Evolutionary conservation across 352 stramenopile genomes (phyloP).

Genomic region (Pythium dissotocum): DNA sequence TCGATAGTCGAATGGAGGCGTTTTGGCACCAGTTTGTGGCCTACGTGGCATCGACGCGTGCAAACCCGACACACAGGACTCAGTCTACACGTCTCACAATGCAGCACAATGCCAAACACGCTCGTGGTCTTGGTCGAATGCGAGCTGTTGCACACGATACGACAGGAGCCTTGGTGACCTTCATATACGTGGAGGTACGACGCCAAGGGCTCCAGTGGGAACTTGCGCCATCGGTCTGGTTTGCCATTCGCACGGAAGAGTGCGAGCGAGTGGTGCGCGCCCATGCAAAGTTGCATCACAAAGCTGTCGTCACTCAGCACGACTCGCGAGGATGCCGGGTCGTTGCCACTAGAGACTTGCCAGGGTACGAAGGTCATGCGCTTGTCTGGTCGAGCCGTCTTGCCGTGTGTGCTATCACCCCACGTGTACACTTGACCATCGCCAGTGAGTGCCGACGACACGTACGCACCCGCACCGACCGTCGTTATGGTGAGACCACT

Average conservation of each 20-base stretch:
- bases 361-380: conserved; percentile 70
- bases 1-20: not conserved
- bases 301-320: conserved; percentile 30
- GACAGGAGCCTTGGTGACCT: conserved; percentile 14
- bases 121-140: conserved; percentile 26
- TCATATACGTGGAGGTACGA: conserved; percentile 21
- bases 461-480: conserved; percentile 56
- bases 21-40: conserved; percentile 31
- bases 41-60: conserved; percentile 46
- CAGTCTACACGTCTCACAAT: conserved; percentile 45
- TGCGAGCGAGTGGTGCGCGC: conserved; percentile 51
- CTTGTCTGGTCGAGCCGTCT: conserved; percentile 41
- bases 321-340: conserved; percentile 12
- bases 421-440: conserved; percentile 69
- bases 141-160: conserved; percentile 32
- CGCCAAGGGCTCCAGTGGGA: conserved; percentile 39
- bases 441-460: conserved; percentile 56
- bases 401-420: conserved; percentile 56
- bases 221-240: conserved; percentile 70
- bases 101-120: conserved; percentile 45
- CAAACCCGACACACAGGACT: conserved; percentile 56
- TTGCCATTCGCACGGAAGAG: conserved; percentile 50
- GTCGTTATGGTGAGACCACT: conserved; percentile 20
- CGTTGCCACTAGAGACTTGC: conserved; percentile 34
- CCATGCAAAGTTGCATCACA: conserved; percentile 59